phyloP scores from a whole-genome alignment of 2,329 filamentous ascomycete genomes.

The Arthrobotrys sinensis region DNA sequence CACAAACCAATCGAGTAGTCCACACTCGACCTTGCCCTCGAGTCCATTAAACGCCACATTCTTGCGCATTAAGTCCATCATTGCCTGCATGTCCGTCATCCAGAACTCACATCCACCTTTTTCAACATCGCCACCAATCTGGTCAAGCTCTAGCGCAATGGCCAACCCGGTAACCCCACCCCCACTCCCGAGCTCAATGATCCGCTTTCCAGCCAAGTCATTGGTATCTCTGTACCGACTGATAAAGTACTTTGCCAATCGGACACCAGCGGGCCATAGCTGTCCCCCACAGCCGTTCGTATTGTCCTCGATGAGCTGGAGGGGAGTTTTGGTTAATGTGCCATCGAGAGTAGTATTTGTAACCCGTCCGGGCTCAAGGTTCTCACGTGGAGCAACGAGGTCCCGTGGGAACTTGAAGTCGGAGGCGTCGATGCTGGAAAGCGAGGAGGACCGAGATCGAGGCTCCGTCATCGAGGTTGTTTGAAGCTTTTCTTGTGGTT shows the following conservation, averaged over 20 bases:
- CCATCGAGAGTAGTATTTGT: conserved; percentile 78
- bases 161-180: conserved; percentile 85
- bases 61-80: conserved; percentile 86
- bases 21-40: conserved; percentile 75
- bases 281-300: conserved; percentile 91
- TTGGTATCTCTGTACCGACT: conserved; percentile 67
- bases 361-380: conserved; percentile 65
- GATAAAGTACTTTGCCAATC: conserved; percentile 88
- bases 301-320: conserved; percentile 87
- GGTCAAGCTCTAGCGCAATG: conserved; percentile 52
- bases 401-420: conserved; percentile 57
- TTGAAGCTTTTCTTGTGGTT: conserved; percentile 14
- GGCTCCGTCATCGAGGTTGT: conserved; percentile 29
- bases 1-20: conserved; percentile 84
- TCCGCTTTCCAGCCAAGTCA: conserved; percentile 62
- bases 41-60: conserved; percentile 89
- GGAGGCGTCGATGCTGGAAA: conserved; percentile 50
- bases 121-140: conserved; percentile 46
- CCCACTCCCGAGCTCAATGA: conserved; percentile 89
- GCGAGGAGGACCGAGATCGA: conserved; percentile 54
- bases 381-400: conserved; percentile 52
- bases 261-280: conserved; percentile 93
- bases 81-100: conserved; percentile 89
- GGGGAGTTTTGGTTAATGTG: conserved; percentile 75
- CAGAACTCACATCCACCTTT: conserved; percentile 73